Conservation (phyloP, 371 early-diverging fungal species). For the Mortierella sp. region DNA sequence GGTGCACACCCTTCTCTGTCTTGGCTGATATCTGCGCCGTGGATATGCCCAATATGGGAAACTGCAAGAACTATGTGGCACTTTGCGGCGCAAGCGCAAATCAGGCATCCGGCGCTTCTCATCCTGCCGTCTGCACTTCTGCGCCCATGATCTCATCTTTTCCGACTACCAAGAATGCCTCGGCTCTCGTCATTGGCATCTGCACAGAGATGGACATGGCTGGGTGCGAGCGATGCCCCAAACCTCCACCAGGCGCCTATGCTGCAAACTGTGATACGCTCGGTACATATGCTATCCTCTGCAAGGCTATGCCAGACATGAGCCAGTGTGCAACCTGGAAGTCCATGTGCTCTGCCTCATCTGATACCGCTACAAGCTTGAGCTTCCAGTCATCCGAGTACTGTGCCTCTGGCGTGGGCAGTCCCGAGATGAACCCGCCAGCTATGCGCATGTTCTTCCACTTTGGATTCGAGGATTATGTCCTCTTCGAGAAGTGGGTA, state of each 20-base stretch:
- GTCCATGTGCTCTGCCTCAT: conserved; percentile 59
- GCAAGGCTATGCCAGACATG: conserved; percentile 73
- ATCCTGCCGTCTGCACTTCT: conserved; percentile 58
- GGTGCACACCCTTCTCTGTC: conserved; percentile 67
- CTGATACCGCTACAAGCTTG: conserved; percentile 29
- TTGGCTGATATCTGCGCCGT: conserved; percentile 67
- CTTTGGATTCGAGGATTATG: conserved; percentile 61
- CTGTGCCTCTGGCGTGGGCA: conserved; percentile 48
- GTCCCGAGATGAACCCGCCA: conserved; percentile 58
- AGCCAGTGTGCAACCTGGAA: conserved; percentile 64
- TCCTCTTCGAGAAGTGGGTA: conserved; percentile 65
- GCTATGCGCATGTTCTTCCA: conserved; percentile 80
- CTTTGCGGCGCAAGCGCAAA: conserved; percentile 47
- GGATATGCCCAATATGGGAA: conserved; percentile 72
- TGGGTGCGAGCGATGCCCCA: conserved; percentile 67
- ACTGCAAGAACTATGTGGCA: conserved; percentile 56
- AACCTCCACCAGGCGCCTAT: conserved; percentile 46
- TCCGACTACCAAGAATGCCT: conserved; percentile 64
- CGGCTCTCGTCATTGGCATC: conserved; percentile 63
- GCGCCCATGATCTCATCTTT: conserved; percentile 60
- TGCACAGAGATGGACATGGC: conserved; percentile 73
- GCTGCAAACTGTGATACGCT: conserved; percentile 59
- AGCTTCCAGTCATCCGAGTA: conserved; percentile 38
- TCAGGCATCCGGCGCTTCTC: conserved; percentile 23
- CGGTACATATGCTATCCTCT: conserved; percentile 61